Conservation (phyloP, 208 protist species). For the Trypanosoma caninum region DNA sequence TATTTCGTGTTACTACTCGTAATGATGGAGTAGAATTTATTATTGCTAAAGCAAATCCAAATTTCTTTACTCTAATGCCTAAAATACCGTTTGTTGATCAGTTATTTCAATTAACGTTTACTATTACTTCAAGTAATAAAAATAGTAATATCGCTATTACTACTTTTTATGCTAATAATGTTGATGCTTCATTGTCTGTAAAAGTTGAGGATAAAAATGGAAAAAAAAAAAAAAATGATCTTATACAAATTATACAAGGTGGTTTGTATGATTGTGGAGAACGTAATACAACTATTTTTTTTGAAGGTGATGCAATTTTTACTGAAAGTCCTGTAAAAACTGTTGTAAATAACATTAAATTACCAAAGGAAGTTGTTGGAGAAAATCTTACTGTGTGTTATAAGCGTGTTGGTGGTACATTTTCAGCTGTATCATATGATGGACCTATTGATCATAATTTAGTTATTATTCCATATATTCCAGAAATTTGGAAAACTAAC, state of each 20-base stretch:
- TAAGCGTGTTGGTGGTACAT: constrained; percentile 35
- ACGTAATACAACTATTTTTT: constrained; percentile 64
- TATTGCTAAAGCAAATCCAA: constrained; percentile 36
- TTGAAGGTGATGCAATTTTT: constrained; percentile 20
- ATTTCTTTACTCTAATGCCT: constrained; percentile 37
- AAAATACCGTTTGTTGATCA: constrained; percentile 50
- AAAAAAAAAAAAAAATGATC: constrained; percentile 38
- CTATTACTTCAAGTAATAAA: background rate
- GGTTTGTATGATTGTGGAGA: constrained; percentile 77
- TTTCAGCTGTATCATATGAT: no score
- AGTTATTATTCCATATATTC: constrained; percentile 35
- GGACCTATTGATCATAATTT: constrained; percentile 58
- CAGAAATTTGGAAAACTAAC: constrained; percentile 41
- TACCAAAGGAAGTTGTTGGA: background rate
- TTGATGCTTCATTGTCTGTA: no score
- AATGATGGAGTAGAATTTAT: constrained; percentile 17
- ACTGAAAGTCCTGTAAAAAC: background rate
- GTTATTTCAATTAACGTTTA: constrained; percentile 51
- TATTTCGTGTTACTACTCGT: constrained; percentile 52
- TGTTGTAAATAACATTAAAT: background rate
- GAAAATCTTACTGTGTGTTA: constrained; percentile 73
- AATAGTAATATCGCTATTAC: constrained; percentile 14
- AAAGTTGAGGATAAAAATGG: no score
- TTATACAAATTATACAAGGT: constrained; percentile 67
- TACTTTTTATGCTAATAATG: no score